These are phyloP conservation scores for Mortierella sp. DNA, from an alignment of 371 early-diverging fungal genomes.

Conservation along the genomic window DNA sequence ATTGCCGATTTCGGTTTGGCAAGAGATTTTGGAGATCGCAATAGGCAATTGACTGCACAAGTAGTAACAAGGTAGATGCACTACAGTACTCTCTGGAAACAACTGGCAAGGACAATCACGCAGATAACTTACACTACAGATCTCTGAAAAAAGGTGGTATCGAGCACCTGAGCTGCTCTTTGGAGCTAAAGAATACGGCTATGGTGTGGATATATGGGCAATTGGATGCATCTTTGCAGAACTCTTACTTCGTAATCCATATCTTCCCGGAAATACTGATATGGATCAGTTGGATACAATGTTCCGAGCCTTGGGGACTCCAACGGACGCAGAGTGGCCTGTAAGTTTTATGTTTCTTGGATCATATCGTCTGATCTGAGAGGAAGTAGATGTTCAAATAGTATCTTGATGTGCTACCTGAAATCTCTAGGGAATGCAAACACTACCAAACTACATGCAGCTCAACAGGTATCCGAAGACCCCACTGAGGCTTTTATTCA, in stretches of 20 bases:
- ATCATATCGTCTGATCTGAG: neutral
- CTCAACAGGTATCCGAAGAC: slow-evolving; percentile 77
- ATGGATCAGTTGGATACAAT: slow-evolving; percentile 96
- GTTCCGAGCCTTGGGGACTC: slow-evolving; percentile 97
- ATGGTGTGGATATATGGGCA: slow-evolving; percentile 98
- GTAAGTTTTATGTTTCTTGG: slow-evolving; percentile 51
- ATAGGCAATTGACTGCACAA: slow-evolving; percentile 87
- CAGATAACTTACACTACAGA: neutral
- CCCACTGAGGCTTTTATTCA: slow-evolving; percentile 86
- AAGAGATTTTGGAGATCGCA: slow-evolving; percentile 91
- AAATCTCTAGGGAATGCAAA: slow-evolving; percentile 71
- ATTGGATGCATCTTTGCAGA: slow-evolving; percentile 99
- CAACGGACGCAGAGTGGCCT: slow-evolving; percentile 97
- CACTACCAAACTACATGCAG: slow-evolving; percentile 81
- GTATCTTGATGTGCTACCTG: neutral
- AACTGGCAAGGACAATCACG: neutral
- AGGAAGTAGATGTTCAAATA: neutral
- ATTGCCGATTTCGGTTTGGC: slow-evolving; percentile 99
- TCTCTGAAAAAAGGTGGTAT: slow-evolving; percentile 89
- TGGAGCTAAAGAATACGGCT: slow-evolving; percentile 92
- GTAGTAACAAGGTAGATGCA: slow-evolving; percentile 88
- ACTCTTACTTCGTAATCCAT: slow-evolving; percentile 96
- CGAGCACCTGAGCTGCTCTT: slow-evolving; percentile 99
- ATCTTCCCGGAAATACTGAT: slow-evolving; percentile 95
- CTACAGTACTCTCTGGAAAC: neutral